Evolutionary conservation across 495 filamentous ascomycete genomes (phyloP), one percentile per base, ranked within the genome.

Genomic region (Cercophora samala): DNA sequence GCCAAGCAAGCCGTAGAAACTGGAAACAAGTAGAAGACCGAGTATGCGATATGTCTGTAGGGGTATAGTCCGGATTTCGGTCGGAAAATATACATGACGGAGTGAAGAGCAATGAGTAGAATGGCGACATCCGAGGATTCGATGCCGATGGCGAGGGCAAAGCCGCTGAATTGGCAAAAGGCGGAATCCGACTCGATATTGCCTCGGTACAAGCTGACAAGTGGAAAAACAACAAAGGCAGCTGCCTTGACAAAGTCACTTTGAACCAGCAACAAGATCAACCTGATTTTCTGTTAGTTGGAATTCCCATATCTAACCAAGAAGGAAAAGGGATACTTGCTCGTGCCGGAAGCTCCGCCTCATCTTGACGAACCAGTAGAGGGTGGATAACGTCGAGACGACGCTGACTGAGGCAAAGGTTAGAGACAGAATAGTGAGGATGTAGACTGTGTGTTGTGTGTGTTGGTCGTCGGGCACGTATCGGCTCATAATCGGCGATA

Each of bases 361-460:
- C 90, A 93, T 93, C 70, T 85, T 84, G 54, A 85, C 77, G 76
- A 93, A 91, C 88, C 89, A 92, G 75, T 89, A 92, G 61, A 89
- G 79, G 21, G 86, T 77, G 54, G 80, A 70, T 5, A 87, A 65
- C 0, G 81, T 80, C 17, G 82, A 76, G 9, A 83, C 19, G 24
- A 90, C 73, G 67, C 86, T 89, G 74, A 89, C 68, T 0, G 79
- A 73, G 22, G 82, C 73, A 23, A 84, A 68, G 9, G 70, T 55
- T 46, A 76, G 70, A n/a, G 71, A 71, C 6, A 77, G 42, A n/a
- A 73, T 69, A 0, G 64, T 64, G 22, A 78, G 56, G 51, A 70
- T 25, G n/a, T 60, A 32, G 61, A 69, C 52, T 0, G 52, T 63
- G 21, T 65, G 68, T 18, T 56, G 2, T 22, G n/a, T 13, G n/a